Percentiles rank a stretch among this genome's conserved stretches.
Conservation (phyloP, 768 basidiomycete genomes). For the Lactifluus rugatus region DNA sequence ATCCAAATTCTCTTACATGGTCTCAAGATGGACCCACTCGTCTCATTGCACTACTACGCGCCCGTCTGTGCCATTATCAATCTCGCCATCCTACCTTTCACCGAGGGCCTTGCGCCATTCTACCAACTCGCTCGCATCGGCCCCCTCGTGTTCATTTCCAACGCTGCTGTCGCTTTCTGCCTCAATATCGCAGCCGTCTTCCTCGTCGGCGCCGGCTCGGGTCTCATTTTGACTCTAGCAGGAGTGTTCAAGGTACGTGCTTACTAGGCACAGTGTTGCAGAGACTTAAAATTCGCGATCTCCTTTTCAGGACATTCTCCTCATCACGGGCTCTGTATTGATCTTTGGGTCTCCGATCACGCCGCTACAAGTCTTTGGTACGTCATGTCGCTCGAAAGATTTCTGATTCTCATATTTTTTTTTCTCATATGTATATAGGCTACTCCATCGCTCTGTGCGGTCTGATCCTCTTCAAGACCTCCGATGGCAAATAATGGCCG, state of each 20-base stretch:
- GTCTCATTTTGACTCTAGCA: slow-evolving; percentile 83
- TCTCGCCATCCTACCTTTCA: slow-evolving; percentile 77
- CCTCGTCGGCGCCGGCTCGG: slow-evolving; percentile 80
- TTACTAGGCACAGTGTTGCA: neutral
- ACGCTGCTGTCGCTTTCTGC: slow-evolving; percentile 80
- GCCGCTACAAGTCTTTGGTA: slow-evolving; percentile 75
- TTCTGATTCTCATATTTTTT: neutral
- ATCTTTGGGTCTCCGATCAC: slow-evolving; percentile 77
- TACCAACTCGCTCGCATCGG: slow-evolving; percentile 44
- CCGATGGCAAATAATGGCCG: slow-evolving; percentile 42
- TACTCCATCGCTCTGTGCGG: slow-evolving; percentile 85
- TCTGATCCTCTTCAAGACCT: slow-evolving; percentile 76
- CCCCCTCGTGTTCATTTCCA: slow-evolving; percentile 62
- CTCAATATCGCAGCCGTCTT: slow-evolving; percentile 93
- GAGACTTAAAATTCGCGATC: neutral
- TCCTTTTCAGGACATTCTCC: slow-evolving; percentile 68
- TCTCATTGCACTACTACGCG: slow-evolving; percentile 93
- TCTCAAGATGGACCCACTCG: slow-evolving; percentile 94
- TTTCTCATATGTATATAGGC: slow-evolving; percentile 33
- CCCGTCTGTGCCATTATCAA: slow-evolving; percentile 92
- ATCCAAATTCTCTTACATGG: slow-evolving; percentile 92
- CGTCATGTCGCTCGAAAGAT: neutral
- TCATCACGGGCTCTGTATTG: slow-evolving; percentile 84
- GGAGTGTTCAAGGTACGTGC: slow-evolving; percentile 77
- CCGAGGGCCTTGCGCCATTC: slow-evolving; percentile 86